Conservation (phyloP, 192 early-diverging fungal genomes). For the Coemansia erecta region DNA sequence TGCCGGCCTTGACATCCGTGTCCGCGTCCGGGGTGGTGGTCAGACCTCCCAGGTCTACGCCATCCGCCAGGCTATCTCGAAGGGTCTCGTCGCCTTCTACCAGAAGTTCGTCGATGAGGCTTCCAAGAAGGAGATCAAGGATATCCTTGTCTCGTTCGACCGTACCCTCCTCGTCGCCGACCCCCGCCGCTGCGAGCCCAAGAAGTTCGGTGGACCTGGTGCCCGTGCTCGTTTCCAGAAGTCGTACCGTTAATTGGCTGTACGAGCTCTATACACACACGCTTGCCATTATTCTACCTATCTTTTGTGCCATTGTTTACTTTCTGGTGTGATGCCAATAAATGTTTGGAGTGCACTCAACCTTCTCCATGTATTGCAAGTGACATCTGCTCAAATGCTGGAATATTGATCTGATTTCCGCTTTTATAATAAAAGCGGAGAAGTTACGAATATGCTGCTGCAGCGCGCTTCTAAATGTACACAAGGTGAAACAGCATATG, state of each 20-base stretch:
- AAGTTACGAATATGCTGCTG: no score
- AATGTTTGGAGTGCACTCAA: conserved; percentile 30
- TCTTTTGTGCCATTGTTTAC: conserved; percentile 31
- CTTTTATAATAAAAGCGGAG: no score
- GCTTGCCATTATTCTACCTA: conserved; percentile 1
- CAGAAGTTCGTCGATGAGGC: conserved; percentile 99
- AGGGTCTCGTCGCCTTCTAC: conserved; percentile 98
- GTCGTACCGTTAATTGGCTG: conserved; percentile 78
- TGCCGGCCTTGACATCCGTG: conserved; percentile 93
- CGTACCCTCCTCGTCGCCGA: conserved; percentile 97
- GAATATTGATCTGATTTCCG: no score
- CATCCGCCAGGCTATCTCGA: conserved; percentile 98
- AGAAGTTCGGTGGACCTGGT: conserved; percentile 99
- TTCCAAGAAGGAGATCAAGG: conserved; percentile 99
- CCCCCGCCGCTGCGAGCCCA: conserved; percentile 98
- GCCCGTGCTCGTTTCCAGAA: conserved; percentile 95
- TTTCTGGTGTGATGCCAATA: conserved; percentile 42
- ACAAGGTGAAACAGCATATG: neutral
- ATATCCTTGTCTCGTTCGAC: conserved; percentile 86
- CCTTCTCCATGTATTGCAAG: neutral
- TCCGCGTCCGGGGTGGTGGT: conserved; percentile 97
- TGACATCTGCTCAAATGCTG: no score
- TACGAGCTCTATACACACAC: conserved; percentile 1
- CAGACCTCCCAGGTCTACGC: conserved; percentile 96
- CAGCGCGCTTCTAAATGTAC: no score